phyloP scores from a whole-genome alignment of 805 yeast genomes.

The Scheffersomyces stipitis region DNA sequence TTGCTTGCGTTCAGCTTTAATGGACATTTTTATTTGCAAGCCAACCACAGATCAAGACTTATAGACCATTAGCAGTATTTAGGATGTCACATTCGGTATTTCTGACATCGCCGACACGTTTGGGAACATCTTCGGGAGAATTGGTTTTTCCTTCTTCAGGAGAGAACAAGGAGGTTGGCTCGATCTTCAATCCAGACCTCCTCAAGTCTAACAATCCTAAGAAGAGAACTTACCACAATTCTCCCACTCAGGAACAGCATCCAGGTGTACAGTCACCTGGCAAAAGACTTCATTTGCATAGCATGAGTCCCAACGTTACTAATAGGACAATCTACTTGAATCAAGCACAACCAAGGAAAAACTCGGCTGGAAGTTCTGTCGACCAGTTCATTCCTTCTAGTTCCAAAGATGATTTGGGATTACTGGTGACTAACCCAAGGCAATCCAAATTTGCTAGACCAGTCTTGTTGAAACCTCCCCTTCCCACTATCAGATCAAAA shows the following conservation, averaged over 20 bases:
- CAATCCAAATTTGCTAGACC: slow-evolving; percentile 2
- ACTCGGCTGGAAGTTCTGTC: neutral
- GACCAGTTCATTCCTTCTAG: neutral
- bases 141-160: no score
- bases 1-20: no score
- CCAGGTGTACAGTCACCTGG: slow-evolving; percentile 15
- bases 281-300: slow-evolving; percentile 29
- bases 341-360: slow-evolving; percentile 7
- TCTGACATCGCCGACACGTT: no score
- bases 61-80: no score
- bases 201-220: slow-evolving; percentile 6
- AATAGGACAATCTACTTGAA: slow-evolving; percentile 24
- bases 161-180: no score
- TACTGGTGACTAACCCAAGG: neutral
- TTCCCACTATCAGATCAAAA: slow-evolving; percentile 24
- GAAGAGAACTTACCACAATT: slow-evolving; percentile 6
- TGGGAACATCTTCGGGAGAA: no score
- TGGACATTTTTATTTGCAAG: no score
- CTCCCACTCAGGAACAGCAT: slow-evolving; percentile 5
- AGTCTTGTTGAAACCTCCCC: slow-evolving; percentile 14
- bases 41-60: no score
- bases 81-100: no score
- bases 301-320: slow-evolving; percentile 38
- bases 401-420: neutral
- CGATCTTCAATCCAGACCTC: no score